Base-by-base conservation (phyloP, 305 asterid species). In the Solanum hybrid region DNA sequence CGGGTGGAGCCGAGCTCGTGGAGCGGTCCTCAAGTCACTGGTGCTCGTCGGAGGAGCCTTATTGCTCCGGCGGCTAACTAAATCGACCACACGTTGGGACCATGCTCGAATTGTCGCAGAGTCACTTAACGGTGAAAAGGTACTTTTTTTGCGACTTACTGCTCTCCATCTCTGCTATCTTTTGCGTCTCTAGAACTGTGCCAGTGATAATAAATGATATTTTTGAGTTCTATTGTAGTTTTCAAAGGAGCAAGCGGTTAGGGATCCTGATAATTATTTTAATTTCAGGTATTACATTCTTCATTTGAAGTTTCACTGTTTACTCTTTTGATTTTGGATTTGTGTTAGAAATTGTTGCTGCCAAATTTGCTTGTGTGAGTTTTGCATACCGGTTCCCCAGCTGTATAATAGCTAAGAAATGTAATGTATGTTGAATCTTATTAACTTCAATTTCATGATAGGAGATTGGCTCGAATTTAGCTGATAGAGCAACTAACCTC, bases 21-120 rank as follows among this genome's bases (percentile, higher is more conserved):
- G 99, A 87, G 96, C 95, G 84, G 98, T 94, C 88, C 90, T 96
- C 73, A 96, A 96, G 94, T 86, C 97, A 61, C 89, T 96, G 80
- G 98, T 94, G 69, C 91, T 97, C 75, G 67, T 97, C 89, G 99
- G 99, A 81, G 99, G 99, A 75, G 99, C 99, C 28, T 89, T 96
- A 90, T 90, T 97, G 93, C 92, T 97, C 61, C 96, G 97, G 94
- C 98, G 98, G 88, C 88, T 97, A 89, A 95, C 98, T 89, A 97
- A 97, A 97, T 97, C 99, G 91, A 96, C 99, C 83, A 97, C 99
- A 88, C 98, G 98, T 76, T 95, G 99, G 98, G 99, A 97, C 96
- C 99, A 97, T 89, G 93, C 99, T 57, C 95, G 99, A 88, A 92
- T 95, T 92, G 98, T 97, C 76, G 96, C 99, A 31, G 95, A 96